phyloP scores from a whole-genome alignment of 768 basidiomycete species.

The Wakefieldia striispora region DNA sequence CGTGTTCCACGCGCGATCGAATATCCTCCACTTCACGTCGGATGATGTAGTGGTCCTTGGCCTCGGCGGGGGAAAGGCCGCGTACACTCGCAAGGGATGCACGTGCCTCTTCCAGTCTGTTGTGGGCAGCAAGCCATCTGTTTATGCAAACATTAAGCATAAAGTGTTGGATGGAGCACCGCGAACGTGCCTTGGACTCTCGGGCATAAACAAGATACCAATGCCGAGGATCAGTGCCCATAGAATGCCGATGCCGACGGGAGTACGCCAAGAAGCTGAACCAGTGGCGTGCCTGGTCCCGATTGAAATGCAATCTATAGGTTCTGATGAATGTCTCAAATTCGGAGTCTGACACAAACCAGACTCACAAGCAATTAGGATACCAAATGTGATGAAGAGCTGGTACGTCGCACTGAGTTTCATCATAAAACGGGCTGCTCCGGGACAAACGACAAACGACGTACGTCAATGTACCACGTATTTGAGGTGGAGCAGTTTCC shows the following conservation, averaged over 20 bases:
- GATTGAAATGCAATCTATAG: constrained; percentile 60
- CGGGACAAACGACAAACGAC: neutral
- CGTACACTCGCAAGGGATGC: constrained; percentile 46
- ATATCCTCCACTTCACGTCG: constrained; percentile 56
- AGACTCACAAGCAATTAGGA: constrained; percentile 57
- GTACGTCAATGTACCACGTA: constrained; percentile 62
- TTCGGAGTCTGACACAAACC: neutral
- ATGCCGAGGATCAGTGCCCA: constrained; percentile 62
- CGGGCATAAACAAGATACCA: constrained; percentile 71
- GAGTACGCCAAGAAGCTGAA: constrained; percentile 58
- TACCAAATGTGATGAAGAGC: constrained; percentile 69
- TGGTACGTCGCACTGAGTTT: constrained; percentile 46
- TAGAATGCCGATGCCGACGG: constrained; percentile 58
- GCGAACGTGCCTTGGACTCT: constrained; percentile 47
- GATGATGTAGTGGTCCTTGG: constrained; percentile 41
- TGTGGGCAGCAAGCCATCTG: constrained; percentile 57
- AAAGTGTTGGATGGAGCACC: neutral
- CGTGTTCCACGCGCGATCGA: constrained; percentile 45
- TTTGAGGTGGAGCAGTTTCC: constrained; percentile 68
- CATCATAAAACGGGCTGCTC: neutral
- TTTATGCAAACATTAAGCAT: neutral
- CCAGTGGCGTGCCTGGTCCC: constrained; percentile 52
- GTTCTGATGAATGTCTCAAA: neutral
- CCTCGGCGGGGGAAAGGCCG: constrained; percentile 44
- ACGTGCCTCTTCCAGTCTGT: constrained; percentile 47